phyloP scores from a whole-genome alignment of 768 basidiomycete genomes.

The Panellus pusillus region DNA sequence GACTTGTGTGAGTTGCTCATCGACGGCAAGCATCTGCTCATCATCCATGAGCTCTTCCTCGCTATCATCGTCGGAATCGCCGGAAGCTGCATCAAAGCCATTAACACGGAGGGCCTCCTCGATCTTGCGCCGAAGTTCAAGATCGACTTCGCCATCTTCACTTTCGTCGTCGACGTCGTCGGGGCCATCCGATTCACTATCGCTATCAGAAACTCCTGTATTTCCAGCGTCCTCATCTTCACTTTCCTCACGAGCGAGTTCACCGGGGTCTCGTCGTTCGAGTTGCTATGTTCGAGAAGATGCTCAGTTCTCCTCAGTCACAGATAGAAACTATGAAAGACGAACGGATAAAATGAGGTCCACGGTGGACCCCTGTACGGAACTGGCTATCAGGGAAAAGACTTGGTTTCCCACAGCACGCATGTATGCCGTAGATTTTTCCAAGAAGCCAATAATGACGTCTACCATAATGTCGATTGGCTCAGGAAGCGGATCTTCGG shows the following conservation, averaged over 20 bases:
- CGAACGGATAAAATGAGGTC: conserved; percentile 81
- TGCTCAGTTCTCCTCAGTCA: neutral
- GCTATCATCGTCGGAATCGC: conserved; percentile 45
- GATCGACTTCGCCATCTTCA: conserved; percentile 52
- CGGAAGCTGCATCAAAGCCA: conserved; percentile 56
- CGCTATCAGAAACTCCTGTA: conserved; percentile 33
- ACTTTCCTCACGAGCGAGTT: conserved; percentile 47
- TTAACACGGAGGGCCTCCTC: conserved; percentile 61
- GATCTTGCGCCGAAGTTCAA: conserved; percentile 68
- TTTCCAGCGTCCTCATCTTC: conserved; percentile 41
- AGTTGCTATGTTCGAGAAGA: conserved; percentile 63
- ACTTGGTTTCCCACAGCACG: conserved; percentile 78
- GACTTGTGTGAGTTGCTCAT: conserved; percentile 86
- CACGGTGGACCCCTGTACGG: conserved; percentile 67
- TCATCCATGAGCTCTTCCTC: conserved; percentile 87
- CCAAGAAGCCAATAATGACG: conserved; percentile 85
- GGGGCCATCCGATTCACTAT: conserved; percentile 30
- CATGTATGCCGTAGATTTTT: conserved; percentile 78
- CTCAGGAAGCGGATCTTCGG: conserved; percentile 43
- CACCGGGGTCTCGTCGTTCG: conserved; percentile 64
- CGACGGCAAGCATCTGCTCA: conserved; percentile 97
- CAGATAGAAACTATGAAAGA: conserved; percentile 17
- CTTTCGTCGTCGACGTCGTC: conserved; percentile 36
- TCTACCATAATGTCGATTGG: conserved; percentile 88
- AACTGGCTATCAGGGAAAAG: conserved; percentile 70